phyloP scores from a whole-genome alignment of 208 protist species.

The Leishmania guyanensis region DNA sequence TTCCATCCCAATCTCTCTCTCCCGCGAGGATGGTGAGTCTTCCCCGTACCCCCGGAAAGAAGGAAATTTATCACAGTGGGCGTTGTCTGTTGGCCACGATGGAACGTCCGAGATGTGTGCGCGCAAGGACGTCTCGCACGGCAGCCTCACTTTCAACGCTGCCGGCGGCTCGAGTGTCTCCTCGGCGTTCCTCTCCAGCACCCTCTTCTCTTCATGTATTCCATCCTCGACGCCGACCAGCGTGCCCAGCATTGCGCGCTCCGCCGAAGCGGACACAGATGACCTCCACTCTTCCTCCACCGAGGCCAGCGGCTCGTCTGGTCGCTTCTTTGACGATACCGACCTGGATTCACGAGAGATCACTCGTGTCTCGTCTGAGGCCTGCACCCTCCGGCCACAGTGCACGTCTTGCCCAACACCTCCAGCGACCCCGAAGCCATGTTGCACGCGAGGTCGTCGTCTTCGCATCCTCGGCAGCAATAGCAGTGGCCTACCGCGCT shows the following conservation, averaged over 20 bases:
- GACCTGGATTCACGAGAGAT: constrained; percentile 5
- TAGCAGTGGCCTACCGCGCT: neutral
- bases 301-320: neutral
- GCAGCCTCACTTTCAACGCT: neutral
- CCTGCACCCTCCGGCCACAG: neutral
- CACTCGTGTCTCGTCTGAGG: neutral
- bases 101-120: neutral
- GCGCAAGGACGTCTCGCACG: constrained; percentile 2
- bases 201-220: constrained; percentile 11
- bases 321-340: neutral
- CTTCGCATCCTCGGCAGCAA: neutral
- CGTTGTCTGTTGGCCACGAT: neutral
- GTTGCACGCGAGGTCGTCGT: neutral
- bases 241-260: constrained; percentile 8
- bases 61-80: neutral
- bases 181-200: constrained; percentile 30
- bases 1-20: neutral
- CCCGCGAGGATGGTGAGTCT: neutral
- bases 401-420: constrained; percentile 3
- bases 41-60: neutral
- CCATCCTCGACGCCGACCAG: constrained; percentile 11
- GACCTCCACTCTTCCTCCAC: neutral
- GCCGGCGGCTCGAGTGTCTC: constrained; percentile 8
- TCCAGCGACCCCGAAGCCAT: neutral
- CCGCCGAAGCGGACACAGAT: neutral